Evolutionary conservation across 116 monocot species (phyloP).

Genomic region (Cymodocea nodosa): DNA sequence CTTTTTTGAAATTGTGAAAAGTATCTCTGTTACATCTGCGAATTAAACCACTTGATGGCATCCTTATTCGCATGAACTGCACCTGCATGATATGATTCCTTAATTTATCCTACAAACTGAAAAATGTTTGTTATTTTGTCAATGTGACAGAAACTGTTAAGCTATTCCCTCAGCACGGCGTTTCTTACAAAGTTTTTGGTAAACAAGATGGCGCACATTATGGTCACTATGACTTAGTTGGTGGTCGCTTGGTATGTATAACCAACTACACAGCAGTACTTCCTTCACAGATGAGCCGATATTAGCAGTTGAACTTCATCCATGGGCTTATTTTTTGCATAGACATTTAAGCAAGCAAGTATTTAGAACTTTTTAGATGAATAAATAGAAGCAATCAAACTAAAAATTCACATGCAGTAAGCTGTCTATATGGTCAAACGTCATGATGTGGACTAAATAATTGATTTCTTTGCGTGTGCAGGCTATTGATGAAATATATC

Average conservation of each 20-base stretch:
- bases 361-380: too few relatives aligned
- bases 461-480: conserved; percentile 14
- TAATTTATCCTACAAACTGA: conserved; percentile 1
- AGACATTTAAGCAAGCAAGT: too few relatives aligned
- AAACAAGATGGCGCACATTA: conserved; percentile 75
- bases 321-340: too few relatives aligned
- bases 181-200: conserved; percentile 68
- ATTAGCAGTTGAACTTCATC: too few relatives aligned
- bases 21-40: too few relatives aligned
- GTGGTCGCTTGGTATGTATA: conserved; percentile 61
- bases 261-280: not conserved
- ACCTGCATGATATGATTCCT: not conserved
- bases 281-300: too few relatives aligned
- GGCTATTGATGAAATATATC: conserved; percentile 77
- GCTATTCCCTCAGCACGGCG: conserved; percentile 44
- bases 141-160: conserved; percentile 65
- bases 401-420: too few relatives aligned
- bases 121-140: not conserved
- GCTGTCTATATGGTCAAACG: not conserved
- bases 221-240: conserved; percentile 96
- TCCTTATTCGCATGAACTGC: not conserved
- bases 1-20: too few relatives aligned
- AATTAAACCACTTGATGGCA: too few relatives aligned
- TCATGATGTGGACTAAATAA: not conserved
- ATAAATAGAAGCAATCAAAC: too few relatives aligned